Evolutionary conservation across 768 basidiomycete species (phyloP), one percentile per base, ranked within the genome.

Genomic region (Boletus tomentosulus): DNA sequence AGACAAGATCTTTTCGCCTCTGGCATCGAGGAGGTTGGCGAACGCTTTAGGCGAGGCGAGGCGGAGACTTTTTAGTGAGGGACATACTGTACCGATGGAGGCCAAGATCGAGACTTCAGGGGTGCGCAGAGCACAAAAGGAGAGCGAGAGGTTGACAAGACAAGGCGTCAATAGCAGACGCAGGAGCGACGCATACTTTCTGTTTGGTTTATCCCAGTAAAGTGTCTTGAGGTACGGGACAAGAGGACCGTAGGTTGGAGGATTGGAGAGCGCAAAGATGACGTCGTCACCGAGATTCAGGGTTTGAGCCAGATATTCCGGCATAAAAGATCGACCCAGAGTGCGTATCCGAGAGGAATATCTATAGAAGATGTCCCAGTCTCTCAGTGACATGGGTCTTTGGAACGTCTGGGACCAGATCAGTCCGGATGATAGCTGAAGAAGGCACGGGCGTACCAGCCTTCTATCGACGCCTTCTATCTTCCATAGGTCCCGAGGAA

Each of bases 401-500:
- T 51, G 59, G 35, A 68, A 60, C 16, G 16, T 30, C 67, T 68
- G 31, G n/a, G 7, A 46, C 42, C 47, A 44, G 44, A 41, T 66
- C n/a, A 58, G 51, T 51, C 44, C 22, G 41, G 38, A 46, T 27
- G 24, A 38, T 45, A 24, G 12, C 34, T 27, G 10, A 27, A 31
- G 47, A 35, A 28, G 7, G 30, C 34, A 31, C 3, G 44, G 35
- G 58, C 60, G 15, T n/a, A 62, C 65, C 46, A 66, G 9, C 42
- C 7, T 55, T 50, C 22, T 42, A 12, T 53, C 41, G 10, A 1
- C 6, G 28, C 28, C 19, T 6, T 67, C 50, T 2, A 54, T 48
- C 52, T 19, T 61, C 69, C 66, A 69, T 6, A 70, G 50, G 48
- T 68, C 66, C 41, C 46, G 65, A 38, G 67, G 69, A 51, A 68